Conservation (phyloP, 2,329 filamentous ascomycete species). For the Aspergillus sp. region DNA sequence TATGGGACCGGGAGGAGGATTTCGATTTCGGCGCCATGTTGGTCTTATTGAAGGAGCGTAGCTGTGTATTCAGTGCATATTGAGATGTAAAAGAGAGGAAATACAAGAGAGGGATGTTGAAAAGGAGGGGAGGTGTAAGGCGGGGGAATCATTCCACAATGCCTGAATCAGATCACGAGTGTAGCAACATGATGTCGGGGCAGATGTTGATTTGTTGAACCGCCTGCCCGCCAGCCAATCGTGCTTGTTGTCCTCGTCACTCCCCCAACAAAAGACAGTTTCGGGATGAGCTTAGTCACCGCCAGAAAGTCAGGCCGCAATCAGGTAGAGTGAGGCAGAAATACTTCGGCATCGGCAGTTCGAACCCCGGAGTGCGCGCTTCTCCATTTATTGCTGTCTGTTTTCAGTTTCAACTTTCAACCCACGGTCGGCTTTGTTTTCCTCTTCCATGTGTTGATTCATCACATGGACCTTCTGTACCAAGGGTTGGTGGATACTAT, state of each 20-base stretch:
- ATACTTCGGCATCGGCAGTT: too few species aligned
- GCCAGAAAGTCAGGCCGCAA: neutral
- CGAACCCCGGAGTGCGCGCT: too few species aligned
- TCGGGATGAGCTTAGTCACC: neutral
- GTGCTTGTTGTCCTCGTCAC: neutral
- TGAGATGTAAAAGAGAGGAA: constrained; percentile 1
- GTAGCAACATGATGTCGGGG: too few species aligned
- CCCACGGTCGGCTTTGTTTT: constrained; percentile 5
- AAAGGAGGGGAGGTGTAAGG: constrained; percentile 5
- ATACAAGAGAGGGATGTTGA: neutral
- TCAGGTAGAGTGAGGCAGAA: neutral
- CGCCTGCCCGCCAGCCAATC: constrained; percentile 1
- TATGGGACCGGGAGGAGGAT: constrained; percentile 14
- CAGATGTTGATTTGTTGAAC: constrained; percentile 7
- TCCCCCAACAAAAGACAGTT: constrained; percentile 6
- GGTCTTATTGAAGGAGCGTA: neutral
- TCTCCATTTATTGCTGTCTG: too few species aligned
- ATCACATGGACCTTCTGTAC: neutral
- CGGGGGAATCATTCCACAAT: neutral
- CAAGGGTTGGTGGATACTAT: too few species aligned
- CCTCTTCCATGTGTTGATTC: neutral
- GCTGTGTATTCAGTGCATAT: neutral
- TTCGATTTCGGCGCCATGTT: constrained; percentile 21
- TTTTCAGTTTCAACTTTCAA: too few species aligned
- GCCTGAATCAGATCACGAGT: neutral